Base-by-base conservation (phyloP, 2,329 filamentous ascomycete genomes). In the Whalleya microplaca region DNA sequence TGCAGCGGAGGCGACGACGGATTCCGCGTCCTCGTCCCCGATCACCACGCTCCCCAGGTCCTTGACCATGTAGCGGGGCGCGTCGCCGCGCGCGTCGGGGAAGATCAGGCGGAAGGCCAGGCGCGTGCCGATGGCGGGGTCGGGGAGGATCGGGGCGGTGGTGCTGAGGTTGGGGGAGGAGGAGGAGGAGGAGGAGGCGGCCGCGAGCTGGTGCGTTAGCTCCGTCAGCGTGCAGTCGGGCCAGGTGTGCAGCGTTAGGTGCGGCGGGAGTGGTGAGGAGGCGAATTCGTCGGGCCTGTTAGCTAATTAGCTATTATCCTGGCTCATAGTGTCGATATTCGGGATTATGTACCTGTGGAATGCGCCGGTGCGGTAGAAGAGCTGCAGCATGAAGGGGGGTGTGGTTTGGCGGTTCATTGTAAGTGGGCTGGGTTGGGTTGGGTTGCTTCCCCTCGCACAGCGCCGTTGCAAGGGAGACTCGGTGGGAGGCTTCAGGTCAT, bases 81-180 rank as follows among this genome's bases (percentile, higher is more conserved):
- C 23, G 27, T 50, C 51, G 18, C 64, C 66, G 20, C 71, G 75
- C 21, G 89, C 84, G 73, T 96, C 92, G 1, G 90, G 89, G 71
- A 90, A 96, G 51, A 97, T 85, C 18, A 96, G 84, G 46, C 93
- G 89, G 76, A 95, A 98, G 58, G 86, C 87, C n/a, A 97, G 81
- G 51, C 94, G 86, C 8, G 92, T 94, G 58, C 94, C 93, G 41
- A 92, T 82, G 6, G 88, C 84, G 0, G 90, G 90, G 40, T 82
- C 78, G 0, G 92, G 91, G 2, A 96, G 82, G 19, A 92, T 55
- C 4, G 23, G 23, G 12, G 45, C 16, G 2, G 58, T 54, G 1
- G 91, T 79, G 1, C n/a, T n/a, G n/a, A n/a, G n/a, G n/a, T n/a
- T n/a, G n/a, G n/a, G n/a, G n/a, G n/a, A n/a, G n/a, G n/a, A n/a